A percentile compares a stretch with the other conserved stretches of the same genome.
phyloP scores from a whole-genome alignment of 176 grass and related monocot species.

The Metroxylon sagu region DNA sequence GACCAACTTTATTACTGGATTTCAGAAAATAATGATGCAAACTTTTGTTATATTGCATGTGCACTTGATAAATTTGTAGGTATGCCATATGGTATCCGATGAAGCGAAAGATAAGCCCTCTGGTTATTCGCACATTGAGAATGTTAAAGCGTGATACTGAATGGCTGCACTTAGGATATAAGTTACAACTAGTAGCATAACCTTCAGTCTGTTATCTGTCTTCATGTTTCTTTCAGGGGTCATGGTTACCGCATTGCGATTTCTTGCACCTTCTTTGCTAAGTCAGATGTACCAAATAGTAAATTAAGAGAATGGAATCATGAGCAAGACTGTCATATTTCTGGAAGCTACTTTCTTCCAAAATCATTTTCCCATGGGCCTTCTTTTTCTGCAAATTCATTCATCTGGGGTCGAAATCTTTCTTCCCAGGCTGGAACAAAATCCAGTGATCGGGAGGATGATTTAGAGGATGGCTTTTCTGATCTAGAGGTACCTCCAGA shows the following conservation, averaged over 20 bases:
- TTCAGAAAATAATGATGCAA: too few relatives aligned
- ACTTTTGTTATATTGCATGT: too few relatives aligned
- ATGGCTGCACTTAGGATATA: too few relatives aligned
- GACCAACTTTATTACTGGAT: too few relatives aligned
- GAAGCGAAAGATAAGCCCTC: too few relatives aligned
- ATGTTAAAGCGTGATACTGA: too few relatives aligned
- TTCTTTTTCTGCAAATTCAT: constrained; percentile 18
- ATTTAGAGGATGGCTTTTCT: constrained; percentile 70
- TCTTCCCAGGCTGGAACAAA: constrained; percentile 51
- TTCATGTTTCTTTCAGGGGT: constrained; percentile 24
- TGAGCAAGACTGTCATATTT: constrained; percentile 15
- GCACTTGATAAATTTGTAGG: too few relatives aligned
- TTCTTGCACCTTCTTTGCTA: constrained; percentile 12
- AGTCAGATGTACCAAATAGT: constrained; percentile 15
- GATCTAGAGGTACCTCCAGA: constrained; percentile 55
- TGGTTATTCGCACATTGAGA: too few relatives aligned
- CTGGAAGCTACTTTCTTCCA: constrained; percentile 19
- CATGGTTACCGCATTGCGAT: constrained; percentile 11
- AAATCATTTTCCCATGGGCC: constrained; percentile 12
- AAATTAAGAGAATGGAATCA: constrained; percentile 23
- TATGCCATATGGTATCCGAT: too few relatives aligned
- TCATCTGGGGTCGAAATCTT: constrained; percentile 37
- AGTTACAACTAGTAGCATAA: neutral
- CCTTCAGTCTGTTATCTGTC: neutral
- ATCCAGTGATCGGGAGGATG: constrained; percentile 43